A percentile compares a stretch with the other conserved stretches of the same genome.
Evolutionary conservation across 805 yeast species (phyloP).

Genomic region (Brettanomyces custersianus): DNA sequence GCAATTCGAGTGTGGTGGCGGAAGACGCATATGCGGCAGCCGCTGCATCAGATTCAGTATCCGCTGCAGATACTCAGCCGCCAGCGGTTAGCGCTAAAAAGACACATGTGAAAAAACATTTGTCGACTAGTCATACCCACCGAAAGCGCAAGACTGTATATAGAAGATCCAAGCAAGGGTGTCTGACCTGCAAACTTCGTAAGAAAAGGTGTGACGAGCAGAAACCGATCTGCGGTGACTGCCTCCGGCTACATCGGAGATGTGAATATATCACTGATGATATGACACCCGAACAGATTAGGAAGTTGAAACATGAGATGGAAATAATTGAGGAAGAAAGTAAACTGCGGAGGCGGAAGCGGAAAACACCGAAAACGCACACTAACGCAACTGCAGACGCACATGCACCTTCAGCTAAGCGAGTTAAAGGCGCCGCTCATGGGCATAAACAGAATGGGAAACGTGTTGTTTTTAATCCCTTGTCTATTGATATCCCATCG

Average conservation of each 20-base stretch:
- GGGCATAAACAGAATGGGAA: not conserved
- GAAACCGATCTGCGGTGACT: constrained; percentile 43
- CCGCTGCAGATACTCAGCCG: too few species aligned
- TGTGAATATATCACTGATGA: constrained; percentile 39
- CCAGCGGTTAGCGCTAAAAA: too few species aligned
- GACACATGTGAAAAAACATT: too few species aligned
- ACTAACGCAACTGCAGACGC: not conserved
- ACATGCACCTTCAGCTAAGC: not conserved
- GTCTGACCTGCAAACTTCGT: constrained; percentile 59
- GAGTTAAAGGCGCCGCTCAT: not conserved
- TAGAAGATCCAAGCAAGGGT: constrained; percentile 45
- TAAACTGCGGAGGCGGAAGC: constrained; percentile 34
- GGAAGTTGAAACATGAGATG: constrained; percentile 27
- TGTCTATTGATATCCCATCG: constrained; percentile 14
- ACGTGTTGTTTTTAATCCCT: constrained; percentile 21
- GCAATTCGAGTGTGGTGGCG: too few species aligned
- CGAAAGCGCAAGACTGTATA: not conserved
- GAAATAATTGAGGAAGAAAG: constrained; percentile 29
- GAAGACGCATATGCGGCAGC: too few species aligned
- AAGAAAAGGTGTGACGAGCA: constrained; percentile 50
- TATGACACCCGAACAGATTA: constrained; percentile 34
- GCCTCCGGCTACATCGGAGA: constrained; percentile 34
- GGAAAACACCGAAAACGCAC: constrained; percentile 3
- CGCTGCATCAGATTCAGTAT: too few species aligned
- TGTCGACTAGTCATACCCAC: not conserved